Percentiles rank a stretch among this genome's conserved stretches.
Evolutionary conservation across 495 filamentous ascomycete genomes (phyloP).

Genomic region (Rhypophila decipiens): DNA sequence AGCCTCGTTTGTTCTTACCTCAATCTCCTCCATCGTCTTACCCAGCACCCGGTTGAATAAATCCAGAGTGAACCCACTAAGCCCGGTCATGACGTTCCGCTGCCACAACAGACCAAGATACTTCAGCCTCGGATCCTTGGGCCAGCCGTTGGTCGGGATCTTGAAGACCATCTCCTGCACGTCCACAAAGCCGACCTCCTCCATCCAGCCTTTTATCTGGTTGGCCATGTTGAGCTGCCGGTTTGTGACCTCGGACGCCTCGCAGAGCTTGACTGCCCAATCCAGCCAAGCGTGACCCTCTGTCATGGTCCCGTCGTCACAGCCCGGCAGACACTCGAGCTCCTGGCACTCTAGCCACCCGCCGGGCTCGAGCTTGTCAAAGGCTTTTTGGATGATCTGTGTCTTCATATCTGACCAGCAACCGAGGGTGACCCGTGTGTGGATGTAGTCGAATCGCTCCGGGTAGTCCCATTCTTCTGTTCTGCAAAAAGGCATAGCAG

Average conservation of each 20-base stretch:
- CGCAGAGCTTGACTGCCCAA: slow-evolving; percentile 46
- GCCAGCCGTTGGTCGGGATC: slow-evolving; percentile 53
- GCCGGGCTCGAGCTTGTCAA: slow-evolving; percentile 52
- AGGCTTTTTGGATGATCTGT: slow-evolving; percentile 32
- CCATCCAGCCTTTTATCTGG: slow-evolving; percentile 49
- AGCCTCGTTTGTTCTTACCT: too few species aligned
- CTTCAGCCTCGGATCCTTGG: slow-evolving; percentile 17
- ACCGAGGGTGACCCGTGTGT: slow-evolving; percentile 41
- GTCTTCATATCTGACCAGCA: slow-evolving; percentile 38
- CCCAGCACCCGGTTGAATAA: slow-evolving; percentile 31
- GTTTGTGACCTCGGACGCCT: slow-evolving; percentile 41
- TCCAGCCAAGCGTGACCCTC: slow-evolving; percentile 35
- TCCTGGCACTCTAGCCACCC: slow-evolving; percentile 64
- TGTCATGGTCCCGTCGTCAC: slow-evolving; percentile 56
- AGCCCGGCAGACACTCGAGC: slow-evolving; percentile 46
- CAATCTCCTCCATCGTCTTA: slow-evolving; percentile 33
- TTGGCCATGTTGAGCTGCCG: slow-evolving; percentile 47
- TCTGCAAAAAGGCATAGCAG: slow-evolving; percentile 3
- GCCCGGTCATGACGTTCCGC: slow-evolving; percentile 21
- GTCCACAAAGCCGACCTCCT: slow-evolving; percentile 58
- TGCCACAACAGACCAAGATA: slow-evolving; percentile 32
- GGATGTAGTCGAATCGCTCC: slow-evolving; percentile 40
- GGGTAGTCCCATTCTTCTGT: slow-evolving; percentile 19
- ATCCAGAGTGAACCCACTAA: slow-evolving; percentile 24
- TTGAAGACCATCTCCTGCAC: slow-evolving; percentile 50